Evolutionary conservation across 2,329 filamentous ascomycete genomes (phyloP).

Genomic region (Fusarium sp.): DNA sequence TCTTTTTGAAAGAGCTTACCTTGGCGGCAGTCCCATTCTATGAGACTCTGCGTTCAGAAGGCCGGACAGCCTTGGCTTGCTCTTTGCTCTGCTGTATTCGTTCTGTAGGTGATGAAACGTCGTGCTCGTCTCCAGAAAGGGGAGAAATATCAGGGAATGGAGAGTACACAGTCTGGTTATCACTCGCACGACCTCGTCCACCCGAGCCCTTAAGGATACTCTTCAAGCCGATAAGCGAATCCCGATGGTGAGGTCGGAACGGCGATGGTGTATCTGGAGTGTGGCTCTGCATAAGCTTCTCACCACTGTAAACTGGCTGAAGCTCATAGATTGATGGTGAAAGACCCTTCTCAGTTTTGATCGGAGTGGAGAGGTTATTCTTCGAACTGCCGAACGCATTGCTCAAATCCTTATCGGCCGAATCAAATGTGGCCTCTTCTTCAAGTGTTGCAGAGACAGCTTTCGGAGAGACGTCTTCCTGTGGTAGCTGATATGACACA

Average conservation of each 20-base stretch:
- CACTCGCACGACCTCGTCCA: background rate
- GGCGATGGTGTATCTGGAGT: conserved; percentile 1
- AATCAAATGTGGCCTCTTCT: background rate
- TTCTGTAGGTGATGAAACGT: conserved; percentile 25
- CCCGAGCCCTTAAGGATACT: conserved; percentile 32
- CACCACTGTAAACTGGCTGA: conserved; percentile 33
- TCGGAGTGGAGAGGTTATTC: background rate
- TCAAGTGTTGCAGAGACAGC: background rate
- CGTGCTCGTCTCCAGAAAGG: conserved; percentile 1
- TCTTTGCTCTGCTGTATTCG: conserved; percentile 23
- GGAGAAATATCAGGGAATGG: background rate
- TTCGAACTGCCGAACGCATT: background rate
- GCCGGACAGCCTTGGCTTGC: conserved; percentile 13
- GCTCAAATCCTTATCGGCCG: no score
- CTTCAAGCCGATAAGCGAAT: conserved; percentile 27
- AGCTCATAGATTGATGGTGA: conserved; percentile 13
- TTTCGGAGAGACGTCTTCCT: background rate
- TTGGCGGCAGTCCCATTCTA: conserved; percentile 2
- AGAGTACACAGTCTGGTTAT: background rate
- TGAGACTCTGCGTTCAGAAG: conserved; percentile 7
- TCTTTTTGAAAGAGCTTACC: background rate
- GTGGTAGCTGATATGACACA: background rate
- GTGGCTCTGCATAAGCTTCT: background rate
- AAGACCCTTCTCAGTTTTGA: background rate
- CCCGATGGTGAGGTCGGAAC: conserved; percentile 35